Conservation (phyloP, 2,329 filamentous ascomycete species). For the Huntiella savannae region DNA sequence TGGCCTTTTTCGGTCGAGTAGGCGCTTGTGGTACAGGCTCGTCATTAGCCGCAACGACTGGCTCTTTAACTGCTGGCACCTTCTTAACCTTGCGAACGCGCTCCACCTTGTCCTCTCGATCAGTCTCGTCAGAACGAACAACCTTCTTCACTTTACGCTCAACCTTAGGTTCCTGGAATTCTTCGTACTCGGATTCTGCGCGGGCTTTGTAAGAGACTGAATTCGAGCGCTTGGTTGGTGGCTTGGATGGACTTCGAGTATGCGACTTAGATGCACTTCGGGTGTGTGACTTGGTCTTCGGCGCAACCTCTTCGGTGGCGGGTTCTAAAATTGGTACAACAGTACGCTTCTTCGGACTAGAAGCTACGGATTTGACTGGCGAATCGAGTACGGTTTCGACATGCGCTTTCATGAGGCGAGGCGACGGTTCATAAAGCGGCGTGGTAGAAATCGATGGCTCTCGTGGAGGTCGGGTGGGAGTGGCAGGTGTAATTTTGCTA, state of each 20-base stretch:
- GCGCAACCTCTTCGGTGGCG: background rate
- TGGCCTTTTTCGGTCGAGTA: background rate
- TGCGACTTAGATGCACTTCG: slow-evolving; percentile 4
- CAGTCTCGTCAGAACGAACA: slow-evolving; percentile 2
- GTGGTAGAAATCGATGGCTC: background rate
- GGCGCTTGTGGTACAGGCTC: background rate
- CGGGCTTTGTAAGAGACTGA: slow-evolving; percentile 1
- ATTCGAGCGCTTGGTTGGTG: slow-evolving; percentile 2
- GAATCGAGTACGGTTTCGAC: slow-evolving; percentile 10
- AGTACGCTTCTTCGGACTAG: background rate
- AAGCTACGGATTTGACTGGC: slow-evolving; percentile 5
- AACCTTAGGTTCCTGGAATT: background rate
- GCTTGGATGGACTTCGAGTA: slow-evolving; percentile 3
- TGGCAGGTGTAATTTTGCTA: background rate
- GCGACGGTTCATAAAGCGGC: background rate
- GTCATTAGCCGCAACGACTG: too few species aligned
- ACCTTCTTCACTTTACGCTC: slow-evolving; percentile 6
- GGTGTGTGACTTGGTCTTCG: background rate
- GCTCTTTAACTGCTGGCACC: background rate
- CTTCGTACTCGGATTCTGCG: background rate
- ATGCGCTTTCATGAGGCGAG: slow-evolving; percentile 3
- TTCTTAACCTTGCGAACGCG: slow-evolving; percentile 3
- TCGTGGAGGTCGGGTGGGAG: slow-evolving; percentile 4
- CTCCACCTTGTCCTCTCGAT: background rate
- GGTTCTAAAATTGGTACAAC: background rate